These are phyloP conservation scores for Didymellaceae sp. DNA, from an alignment of 2,329 filamentous ascomycete genomes.

Conservation along the genomic window DNA sequence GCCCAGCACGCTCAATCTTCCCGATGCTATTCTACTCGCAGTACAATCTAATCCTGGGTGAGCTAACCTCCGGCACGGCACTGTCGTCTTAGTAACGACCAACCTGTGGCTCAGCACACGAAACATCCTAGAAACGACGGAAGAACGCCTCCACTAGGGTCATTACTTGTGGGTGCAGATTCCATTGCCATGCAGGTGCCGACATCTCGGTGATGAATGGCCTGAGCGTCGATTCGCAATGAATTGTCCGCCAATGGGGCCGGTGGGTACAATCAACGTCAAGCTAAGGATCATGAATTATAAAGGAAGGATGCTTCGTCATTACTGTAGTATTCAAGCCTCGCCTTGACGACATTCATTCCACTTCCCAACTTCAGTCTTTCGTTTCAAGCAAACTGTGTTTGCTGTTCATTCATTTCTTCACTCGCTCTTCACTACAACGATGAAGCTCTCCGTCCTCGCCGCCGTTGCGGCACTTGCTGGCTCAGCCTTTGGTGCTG, in stretches of 20 bases:
- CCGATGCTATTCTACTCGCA: slow-evolving; percentile 15
- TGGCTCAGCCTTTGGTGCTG: slow-evolving; percentile 45
- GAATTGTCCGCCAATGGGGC: slow-evolving; percentile 19
- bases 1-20: slow-evolving; percentile 4
- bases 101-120: not conserved
- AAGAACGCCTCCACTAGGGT: slow-evolving; percentile 12
- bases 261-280: slow-evolving; percentile 14
- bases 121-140: slow-evolving; percentile 8
- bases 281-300: slow-evolving; percentile 19
- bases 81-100: slow-evolving; percentile 2
- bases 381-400: slow-evolving; percentile 51
- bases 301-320: slow-evolving; percentile 15
- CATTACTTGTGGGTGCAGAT: slow-evolving; percentile 17
- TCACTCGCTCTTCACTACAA: slow-evolving; percentile 37
- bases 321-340: slow-evolving; percentile 9
- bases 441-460: slow-evolving; percentile 31
- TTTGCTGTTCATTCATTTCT: slow-evolving; percentile 32
- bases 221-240: slow-evolving; percentile 12
- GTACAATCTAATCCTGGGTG: slow-evolving; percentile 7
- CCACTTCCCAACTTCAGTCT: slow-evolving; percentile 49
- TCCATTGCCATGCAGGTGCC: slow-evolving; percentile 15
- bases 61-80: not conserved
- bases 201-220: slow-evolving; percentile 6
- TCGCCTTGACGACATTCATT: slow-evolving; percentile 48
- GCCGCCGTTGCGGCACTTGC: slow-evolving; percentile 26